Percentiles rank a stretch among this genome's conserved stretches.
Evolutionary conservation across 805 yeast genomes (phyloP).

Genomic region (Barnettozyma californica): DNA sequence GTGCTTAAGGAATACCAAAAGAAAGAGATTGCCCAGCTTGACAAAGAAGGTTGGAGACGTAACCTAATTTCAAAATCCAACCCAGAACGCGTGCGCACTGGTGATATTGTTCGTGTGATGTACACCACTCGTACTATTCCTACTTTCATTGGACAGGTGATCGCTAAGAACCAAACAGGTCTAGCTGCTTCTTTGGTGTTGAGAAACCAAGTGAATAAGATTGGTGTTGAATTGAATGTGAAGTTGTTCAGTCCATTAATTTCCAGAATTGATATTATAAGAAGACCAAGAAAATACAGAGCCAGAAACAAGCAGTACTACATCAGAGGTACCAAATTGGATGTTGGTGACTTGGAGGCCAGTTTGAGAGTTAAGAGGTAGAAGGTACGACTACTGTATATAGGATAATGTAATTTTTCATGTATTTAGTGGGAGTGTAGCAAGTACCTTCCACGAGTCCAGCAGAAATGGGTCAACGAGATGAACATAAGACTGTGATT

Average conservation of each 20-base stretch:
- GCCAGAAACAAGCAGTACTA: constrained; percentile 84
- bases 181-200: constrained; percentile 71
- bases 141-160: constrained; percentile 69
- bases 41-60: constrained; percentile 66
- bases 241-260: constrained; percentile 79
- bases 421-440: background rate
- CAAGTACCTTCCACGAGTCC: background rate
- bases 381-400: constrained; percentile 3
- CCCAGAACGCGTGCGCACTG: constrained; percentile 55
- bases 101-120: constrained; percentile 74
- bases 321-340: constrained; percentile 73
- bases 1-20: constrained; percentile 34
- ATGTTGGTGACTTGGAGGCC: constrained; percentile 65
- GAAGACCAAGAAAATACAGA: constrained; percentile 69
- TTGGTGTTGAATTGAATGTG: constrained; percentile 82
- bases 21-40: constrained; percentile 40
- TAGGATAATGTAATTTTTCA: constrained; percentile 4
- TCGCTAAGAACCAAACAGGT: constrained; percentile 69
- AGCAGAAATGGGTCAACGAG: background rate
- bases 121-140: constrained; percentile 54
- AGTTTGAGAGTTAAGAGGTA: constrained; percentile 28
- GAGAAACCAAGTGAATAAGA: constrained; percentile 74
- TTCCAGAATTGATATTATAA: constrained; percentile 68
- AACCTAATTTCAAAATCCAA: constrained; percentile 43
- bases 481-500: constrained; percentile 4